A percentile compares a stretch with the other conserved stretches of the same genome.
Evolutionary conservation across 306 rosid species (phyloP).

Genomic region (Coriaria nepalensis): DNA sequence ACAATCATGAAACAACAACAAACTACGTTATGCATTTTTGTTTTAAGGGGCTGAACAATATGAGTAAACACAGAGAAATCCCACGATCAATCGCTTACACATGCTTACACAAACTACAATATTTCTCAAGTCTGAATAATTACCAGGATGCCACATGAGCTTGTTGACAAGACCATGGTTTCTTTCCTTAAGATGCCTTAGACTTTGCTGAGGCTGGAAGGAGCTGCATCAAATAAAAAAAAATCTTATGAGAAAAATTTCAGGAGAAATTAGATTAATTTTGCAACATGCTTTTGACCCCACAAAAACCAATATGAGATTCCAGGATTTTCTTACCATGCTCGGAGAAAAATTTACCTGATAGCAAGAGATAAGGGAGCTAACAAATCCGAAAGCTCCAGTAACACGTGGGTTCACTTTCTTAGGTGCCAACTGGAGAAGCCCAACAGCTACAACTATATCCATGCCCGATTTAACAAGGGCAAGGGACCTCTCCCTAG

Average conservation of each 20-base stretch:
- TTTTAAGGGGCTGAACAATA: no score
- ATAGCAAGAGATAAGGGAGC: slow-evolving; percentile 89
- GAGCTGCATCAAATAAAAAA: slow-evolving; percentile 36
- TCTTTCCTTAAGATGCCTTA: slow-evolving; percentile 41
- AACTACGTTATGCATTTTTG: no score
- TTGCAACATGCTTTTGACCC: not conserved
- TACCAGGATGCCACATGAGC: not conserved
- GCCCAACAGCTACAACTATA: slow-evolving; percentile 71
- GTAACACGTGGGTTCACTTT: slow-evolving; percentile 87
- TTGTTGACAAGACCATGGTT: not conserved
- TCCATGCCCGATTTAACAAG: slow-evolving; percentile 74
- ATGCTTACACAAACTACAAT: not conserved
- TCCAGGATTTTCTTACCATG: not conserved
- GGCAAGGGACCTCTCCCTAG: slow-evolving; percentile 81
- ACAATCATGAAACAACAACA: no score
- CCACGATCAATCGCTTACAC: no score
- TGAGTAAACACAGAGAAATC: no score
- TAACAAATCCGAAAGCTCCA: slow-evolving; percentile 75
- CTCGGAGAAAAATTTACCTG: slow-evolving; percentile 41
- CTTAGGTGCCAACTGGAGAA: slow-evolving; percentile 88
- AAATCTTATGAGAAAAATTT: not conserved
- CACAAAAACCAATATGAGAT: not conserved
- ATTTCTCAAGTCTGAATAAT: not conserved
- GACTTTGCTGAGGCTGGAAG: slow-evolving; percentile 64
- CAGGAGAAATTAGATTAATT: not conserved